Evolutionary conservation across 371 early-diverging fungal genomes (phyloP).

Genomic region (Lichtheimia corymbifera): DNA sequence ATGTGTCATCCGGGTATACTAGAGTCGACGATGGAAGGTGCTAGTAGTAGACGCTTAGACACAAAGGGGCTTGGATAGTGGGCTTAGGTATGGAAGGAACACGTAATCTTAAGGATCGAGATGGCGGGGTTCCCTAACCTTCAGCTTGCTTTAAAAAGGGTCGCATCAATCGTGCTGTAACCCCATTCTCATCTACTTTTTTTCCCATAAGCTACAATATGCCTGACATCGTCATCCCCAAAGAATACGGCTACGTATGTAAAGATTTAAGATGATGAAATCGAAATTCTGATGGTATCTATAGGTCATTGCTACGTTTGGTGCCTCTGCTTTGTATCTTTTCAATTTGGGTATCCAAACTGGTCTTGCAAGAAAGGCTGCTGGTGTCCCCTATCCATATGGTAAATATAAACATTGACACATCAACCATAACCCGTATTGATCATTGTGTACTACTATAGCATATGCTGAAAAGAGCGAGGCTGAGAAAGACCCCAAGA

Average conservation of each 20-base stretch:
- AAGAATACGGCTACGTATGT: slow-evolving; percentile 65
- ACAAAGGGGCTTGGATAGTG: too few relatives aligned
- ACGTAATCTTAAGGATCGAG: too few relatives aligned
- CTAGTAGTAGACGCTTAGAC: too few relatives aligned
- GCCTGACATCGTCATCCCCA: slow-evolving; percentile 46
- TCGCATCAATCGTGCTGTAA: too few relatives aligned
- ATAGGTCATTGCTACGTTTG: slow-evolving; percentile 44
- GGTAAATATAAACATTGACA: slow-evolving; percentile 25
- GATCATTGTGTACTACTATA: slow-evolving; percentile 3
- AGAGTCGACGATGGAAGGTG: too few relatives aligned
- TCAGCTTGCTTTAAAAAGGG: too few relatives aligned
- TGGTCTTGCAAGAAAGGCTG: slow-evolving; percentile 55
- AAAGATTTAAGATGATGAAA: neutral
- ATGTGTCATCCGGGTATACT: too few relatives aligned
- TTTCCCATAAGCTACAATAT: slow-evolving; percentile 16
- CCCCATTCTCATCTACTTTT: too few relatives aligned
- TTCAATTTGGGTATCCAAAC: slow-evolving; percentile 49
- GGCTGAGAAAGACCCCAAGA: slow-evolving; percentile 55
- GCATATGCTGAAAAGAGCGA: slow-evolving; percentile 60
- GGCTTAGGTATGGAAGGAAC: too few relatives aligned
- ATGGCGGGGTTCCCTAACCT: too few relatives aligned
- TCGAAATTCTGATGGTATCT: neutral
- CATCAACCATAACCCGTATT: neutral
- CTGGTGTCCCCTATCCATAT: slow-evolving; percentile 62
- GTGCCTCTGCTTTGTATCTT: slow-evolving; percentile 40